A percentile compares a stretch with the other conserved stretches of the same genome.
phyloP scores from a whole-genome alignment of 2,329 filamentous ascomycete genomes.

The Bipolaris oryzae region DNA sequence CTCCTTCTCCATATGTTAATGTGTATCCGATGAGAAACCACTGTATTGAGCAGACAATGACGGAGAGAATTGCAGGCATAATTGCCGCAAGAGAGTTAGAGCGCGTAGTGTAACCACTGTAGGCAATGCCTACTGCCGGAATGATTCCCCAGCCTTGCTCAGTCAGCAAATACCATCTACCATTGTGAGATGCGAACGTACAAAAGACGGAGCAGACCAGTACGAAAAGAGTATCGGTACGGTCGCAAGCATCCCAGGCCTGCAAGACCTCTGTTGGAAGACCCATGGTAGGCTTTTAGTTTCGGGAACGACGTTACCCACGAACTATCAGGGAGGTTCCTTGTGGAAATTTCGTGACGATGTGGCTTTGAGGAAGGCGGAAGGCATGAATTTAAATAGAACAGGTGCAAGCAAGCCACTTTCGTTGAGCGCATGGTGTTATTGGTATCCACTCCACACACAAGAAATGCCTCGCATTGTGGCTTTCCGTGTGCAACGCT shows the following conservation, averaged over 20 bases:
- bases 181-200: constrained; percentile 14
- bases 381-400: constrained; percentile 11
- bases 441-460: constrained; percentile 10
- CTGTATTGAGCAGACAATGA: constrained; percentile 58
- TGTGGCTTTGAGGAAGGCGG: background rate
- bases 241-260: constrained; percentile 59
- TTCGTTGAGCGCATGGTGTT: constrained; percentile 12
- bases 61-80: constrained; percentile 55
- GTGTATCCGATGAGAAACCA: constrained; percentile 59
- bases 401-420: constrained; percentile 16
- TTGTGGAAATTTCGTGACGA: background rate
- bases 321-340: no score
- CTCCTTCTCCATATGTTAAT: constrained; percentile 56
- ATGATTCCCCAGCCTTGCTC: constrained; percentile 57
- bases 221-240: constrained; percentile 59
- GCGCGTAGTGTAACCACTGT: constrained; percentile 57
- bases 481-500: constrained; percentile 30
- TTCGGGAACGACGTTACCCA: no score
- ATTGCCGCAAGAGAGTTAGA: constrained; percentile 57
- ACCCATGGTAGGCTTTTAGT: background rate
- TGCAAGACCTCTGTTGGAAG: constrained; percentile 30
- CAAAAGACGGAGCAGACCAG: constrained; percentile 59
- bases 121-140: constrained; percentile 58
- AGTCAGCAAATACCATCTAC: constrained; percentile 3
- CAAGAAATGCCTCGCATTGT: constrained; percentile 22